Percentiles rank a stretch among this genome's conserved stretches.
These are phyloP conservation scores for Senna tora DNA, from an alignment of 306 rosid species.

Conservation along the genomic window DNA sequence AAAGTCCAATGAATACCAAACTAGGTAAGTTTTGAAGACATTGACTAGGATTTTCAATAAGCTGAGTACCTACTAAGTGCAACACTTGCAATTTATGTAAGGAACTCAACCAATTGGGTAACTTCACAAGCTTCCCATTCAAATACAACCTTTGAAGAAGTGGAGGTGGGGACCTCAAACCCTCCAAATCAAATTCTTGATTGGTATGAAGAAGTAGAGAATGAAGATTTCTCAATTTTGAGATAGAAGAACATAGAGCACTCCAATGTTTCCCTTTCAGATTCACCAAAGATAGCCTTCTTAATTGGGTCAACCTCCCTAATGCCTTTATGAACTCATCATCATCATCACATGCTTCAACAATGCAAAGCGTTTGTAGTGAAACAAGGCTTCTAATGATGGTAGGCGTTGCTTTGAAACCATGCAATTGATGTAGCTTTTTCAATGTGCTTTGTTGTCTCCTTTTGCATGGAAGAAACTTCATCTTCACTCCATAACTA, in stretches of 20 bases:
- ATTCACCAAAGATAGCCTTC: constrained; percentile 40
- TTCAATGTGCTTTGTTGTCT: background rate
- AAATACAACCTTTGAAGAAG: constrained; percentile 40
- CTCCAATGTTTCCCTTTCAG: constrained; percentile 37
- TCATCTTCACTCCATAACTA: constrained; percentile 1
- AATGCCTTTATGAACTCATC: constrained; percentile 15
- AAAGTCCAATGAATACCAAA: background rate
- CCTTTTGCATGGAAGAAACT: background rate
- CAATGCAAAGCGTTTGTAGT: constrained; percentile 40
- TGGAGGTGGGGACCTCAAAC: constrained; percentile 36
- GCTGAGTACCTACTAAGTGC: constrained; percentile 35
- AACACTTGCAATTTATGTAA: constrained; percentile 32
- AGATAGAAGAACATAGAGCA: constrained; percentile 38
- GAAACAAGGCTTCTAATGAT: constrained; percentile 35
- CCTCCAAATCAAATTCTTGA: constrained; percentile 30
- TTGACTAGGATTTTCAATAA: constrained; percentile 41
- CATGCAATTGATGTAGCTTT: background rate
- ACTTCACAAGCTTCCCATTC: constrained; percentile 34
- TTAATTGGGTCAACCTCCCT: constrained; percentile 42
- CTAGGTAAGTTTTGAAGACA: constrained; percentile 25
- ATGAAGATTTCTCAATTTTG: constrained; percentile 27
- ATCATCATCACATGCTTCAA: constrained; percentile 34
- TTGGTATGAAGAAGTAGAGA: constrained; percentile 20
- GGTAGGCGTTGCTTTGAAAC: constrained; percentile 34
- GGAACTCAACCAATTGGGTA: constrained; percentile 42